Evolutionary conservation across 2,329 filamentous ascomycete species (phyloP).

Genomic region (Atkinsonella hypoxylon): DNA sequence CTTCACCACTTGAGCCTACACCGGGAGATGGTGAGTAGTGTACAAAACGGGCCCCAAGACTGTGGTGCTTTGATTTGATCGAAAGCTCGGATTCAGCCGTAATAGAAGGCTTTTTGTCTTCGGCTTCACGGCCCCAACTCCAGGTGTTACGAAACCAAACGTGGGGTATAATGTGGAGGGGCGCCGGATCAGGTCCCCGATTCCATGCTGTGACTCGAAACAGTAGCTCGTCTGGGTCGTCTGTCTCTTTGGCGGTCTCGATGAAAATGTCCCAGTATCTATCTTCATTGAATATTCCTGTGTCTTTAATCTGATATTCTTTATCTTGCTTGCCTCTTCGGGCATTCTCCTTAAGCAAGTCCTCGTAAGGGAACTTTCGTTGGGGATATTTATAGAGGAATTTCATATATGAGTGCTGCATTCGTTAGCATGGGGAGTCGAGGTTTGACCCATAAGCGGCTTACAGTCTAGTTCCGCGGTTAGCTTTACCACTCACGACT

Average conservation of each 20-base stretch:
- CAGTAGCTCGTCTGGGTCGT: slow-evolving; percentile 80
- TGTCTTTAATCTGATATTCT: slow-evolving; percentile 89
- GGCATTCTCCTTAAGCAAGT: slow-evolving; percentile 75
- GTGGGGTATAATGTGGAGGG: slow-evolving; percentile 86
- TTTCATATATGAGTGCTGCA: slow-evolving; percentile 95
- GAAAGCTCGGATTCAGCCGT: slow-evolving; percentile 51
- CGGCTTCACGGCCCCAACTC: slow-evolving; percentile 76
- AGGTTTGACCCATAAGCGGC: slow-evolving; percentile 3
- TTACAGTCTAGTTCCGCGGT: slow-evolving; percentile 31
- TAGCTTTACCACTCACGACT: slow-evolving; percentile 6
- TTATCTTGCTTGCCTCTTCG: slow-evolving; percentile 61
- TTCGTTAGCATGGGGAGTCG: slow-evolving; percentile 6
- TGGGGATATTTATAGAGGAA: slow-evolving; percentile 97
- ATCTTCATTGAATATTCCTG: slow-evolving; percentile 76
- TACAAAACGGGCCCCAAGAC: slow-evolving; percentile 71
- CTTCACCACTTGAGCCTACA: slow-evolving; percentile 62
- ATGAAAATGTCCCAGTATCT: slow-evolving; percentile 96
- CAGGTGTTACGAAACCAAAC: slow-evolving; percentile 97
- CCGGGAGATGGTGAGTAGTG: slow-evolving; percentile 84
- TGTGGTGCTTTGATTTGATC: slow-evolving; percentile 66
- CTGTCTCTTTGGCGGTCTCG: slow-evolving; percentile 87
- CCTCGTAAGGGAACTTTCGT: slow-evolving; percentile 79
- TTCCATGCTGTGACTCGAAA: slow-evolving; percentile 97
- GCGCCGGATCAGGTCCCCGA: slow-evolving; percentile 78
- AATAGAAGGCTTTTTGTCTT: slow-evolving; percentile 71